Conservation (phyloP, 1,139 yeast genomes). For the Ashbya aceris region DNA sequence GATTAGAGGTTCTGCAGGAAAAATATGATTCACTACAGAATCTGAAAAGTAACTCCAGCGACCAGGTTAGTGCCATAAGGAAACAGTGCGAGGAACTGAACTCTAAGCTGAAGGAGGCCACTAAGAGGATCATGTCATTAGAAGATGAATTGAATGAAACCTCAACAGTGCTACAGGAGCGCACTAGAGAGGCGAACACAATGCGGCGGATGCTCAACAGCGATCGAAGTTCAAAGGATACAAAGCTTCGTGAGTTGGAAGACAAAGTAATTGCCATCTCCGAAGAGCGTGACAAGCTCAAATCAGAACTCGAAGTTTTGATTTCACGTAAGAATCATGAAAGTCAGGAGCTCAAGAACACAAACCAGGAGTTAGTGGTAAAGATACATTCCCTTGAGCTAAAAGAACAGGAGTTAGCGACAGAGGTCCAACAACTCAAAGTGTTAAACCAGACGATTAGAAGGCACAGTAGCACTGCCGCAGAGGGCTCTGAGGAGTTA, state of each 20-base stretch:
- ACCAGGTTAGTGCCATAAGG: slow-evolving; percentile 49
- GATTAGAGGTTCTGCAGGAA: slow-evolving; percentile 42
- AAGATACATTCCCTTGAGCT: slow-evolving; percentile 21
- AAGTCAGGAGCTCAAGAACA: slow-evolving; percentile 26
- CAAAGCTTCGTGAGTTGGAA: slow-evolving; percentile 39
- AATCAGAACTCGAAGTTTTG: slow-evolving; percentile 42
- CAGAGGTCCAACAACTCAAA: slow-evolving; percentile 25
- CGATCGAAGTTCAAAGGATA: slow-evolving; percentile 49
- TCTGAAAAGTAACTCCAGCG: slow-evolving; percentile 40
- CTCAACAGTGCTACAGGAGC: slow-evolving; percentile 62
- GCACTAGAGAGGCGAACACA: slow-evolving; percentile 68
- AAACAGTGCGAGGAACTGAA: slow-evolving; percentile 73
- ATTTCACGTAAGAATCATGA: slow-evolving; percentile 39
- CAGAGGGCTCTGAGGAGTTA: slow-evolving; percentile 24
- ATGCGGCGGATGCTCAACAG: slow-evolving; percentile 63
- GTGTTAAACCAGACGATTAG: slow-evolving; percentile 20
- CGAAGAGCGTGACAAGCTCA: slow-evolving; percentile 55
- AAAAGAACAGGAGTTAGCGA: slow-evolving; percentile 33
- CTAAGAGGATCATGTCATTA: slow-evolving; percentile 50
- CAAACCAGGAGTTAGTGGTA: slow-evolving; percentile 26
- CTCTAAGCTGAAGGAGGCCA: slow-evolving; percentile 59
- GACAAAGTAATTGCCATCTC: slow-evolving; percentile 35
- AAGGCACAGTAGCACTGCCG: slow-evolving; percentile 19
- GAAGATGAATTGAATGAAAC: slow-evolving; percentile 77
- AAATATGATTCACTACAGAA: slow-evolving; percentile 42